These are phyloP conservation scores for Trichoderma endophyticum DNA, from an alignment of 2,329 filamentous ascomycete species.

Conservation along the genomic window DNA sequence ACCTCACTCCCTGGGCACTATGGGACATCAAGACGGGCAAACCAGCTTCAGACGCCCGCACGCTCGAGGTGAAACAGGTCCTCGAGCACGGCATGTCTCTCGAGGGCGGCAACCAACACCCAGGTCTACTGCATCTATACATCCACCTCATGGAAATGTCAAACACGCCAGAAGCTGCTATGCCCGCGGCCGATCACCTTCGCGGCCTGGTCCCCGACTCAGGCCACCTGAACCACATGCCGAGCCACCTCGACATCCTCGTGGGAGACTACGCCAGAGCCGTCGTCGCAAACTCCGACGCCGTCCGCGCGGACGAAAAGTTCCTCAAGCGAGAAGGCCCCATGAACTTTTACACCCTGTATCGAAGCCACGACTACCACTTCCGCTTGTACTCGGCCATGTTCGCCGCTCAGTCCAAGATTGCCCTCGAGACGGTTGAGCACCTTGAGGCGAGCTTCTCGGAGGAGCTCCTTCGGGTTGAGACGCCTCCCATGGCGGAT, in stretches of 20 bases:
- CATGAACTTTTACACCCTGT: conserved; percentile 73
- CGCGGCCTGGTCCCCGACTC: conserved; percentile 65
- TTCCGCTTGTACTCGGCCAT: conserved; percentile 75
- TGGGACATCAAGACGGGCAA: conserved; percentile 40
- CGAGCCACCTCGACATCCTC: conserved; percentile 70
- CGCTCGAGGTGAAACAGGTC: conserved; percentile 33
- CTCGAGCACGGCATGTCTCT: conserved; percentile 48
- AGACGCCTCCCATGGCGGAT: conserved; percentile 72
- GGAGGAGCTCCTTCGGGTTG: conserved; percentile 58
- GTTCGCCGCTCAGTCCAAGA: conserved; percentile 64
- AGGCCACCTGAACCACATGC: conserved; percentile 74
- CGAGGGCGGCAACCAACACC: conserved; percentile 48
- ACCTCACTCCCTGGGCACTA: conserved; percentile 45
- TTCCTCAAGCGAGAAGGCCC: conserved; percentile 58
- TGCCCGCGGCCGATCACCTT: conserved; percentile 59
- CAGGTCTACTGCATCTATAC: conserved; percentile 71
- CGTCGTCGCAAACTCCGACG: conserved; percentile 63
- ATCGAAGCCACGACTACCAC: conserved; percentile 71
- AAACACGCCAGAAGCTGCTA: conserved; percentile 57
- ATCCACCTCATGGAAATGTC: conserved; percentile 81
- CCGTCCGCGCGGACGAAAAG: conserved; percentile 65
- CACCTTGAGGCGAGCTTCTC: conserved; percentile 62
- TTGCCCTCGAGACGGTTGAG: conserved; percentile 59
- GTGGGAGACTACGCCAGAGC: conserved; percentile 67
- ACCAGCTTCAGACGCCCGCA: conserved; percentile 32